Conservation (phyloP, 768 basidiomycete species). For the Lactarius hengduanensis region DNA sequence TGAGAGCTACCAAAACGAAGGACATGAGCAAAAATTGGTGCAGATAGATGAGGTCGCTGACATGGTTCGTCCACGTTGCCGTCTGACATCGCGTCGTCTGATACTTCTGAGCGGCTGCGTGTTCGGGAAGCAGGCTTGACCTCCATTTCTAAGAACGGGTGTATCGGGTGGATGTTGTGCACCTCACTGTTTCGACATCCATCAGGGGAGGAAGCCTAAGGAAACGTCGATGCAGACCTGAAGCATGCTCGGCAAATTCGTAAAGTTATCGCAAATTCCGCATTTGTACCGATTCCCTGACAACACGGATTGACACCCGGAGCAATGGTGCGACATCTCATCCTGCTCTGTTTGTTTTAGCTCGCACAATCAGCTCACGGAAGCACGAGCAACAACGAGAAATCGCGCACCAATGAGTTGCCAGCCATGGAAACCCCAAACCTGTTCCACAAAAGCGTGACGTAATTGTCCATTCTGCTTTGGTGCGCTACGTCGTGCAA, state of each 20-base stretch:
- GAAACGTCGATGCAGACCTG: conserved; percentile 46
- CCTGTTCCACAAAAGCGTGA: conserved; percentile 83
- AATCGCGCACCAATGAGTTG: conserved; percentile 74
- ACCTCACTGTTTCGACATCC: conserved; percentile 58
- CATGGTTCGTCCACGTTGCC: conserved; percentile 25
- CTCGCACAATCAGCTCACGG: not conserved
- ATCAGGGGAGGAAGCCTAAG: conserved; percentile 14
- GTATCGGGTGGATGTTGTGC: conserved; percentile 87
- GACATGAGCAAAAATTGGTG: conserved; percentile 3
- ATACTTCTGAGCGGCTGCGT: conserved; percentile 42
- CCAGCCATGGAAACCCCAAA: conserved; percentile 85
- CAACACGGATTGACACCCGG: conserved; percentile 71
- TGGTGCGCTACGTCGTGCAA: conserved; percentile 65
- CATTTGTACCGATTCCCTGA: conserved; percentile 78
- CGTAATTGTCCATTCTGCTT: conserved; percentile 71
- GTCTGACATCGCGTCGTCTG: conserved; percentile 22
- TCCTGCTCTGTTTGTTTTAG: conserved; percentile 58
- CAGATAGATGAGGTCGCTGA: conserved; percentile 10
- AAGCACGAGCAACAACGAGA: conserved; percentile 10
- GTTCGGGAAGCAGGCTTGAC: conserved; percentile 48
- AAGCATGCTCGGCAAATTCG: conserved; percentile 83
- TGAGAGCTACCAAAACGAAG: conserved; percentile 23
- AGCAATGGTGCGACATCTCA: conserved; percentile 67
- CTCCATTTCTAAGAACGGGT: conserved; percentile 81
- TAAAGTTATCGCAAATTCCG: conserved; percentile 73